A percentile compares a stretch with the other conserved stretches of the same genome.
Conservation (phyloP, 495 filamentous ascomycete species). For the Neurospora sp. region DNA sequence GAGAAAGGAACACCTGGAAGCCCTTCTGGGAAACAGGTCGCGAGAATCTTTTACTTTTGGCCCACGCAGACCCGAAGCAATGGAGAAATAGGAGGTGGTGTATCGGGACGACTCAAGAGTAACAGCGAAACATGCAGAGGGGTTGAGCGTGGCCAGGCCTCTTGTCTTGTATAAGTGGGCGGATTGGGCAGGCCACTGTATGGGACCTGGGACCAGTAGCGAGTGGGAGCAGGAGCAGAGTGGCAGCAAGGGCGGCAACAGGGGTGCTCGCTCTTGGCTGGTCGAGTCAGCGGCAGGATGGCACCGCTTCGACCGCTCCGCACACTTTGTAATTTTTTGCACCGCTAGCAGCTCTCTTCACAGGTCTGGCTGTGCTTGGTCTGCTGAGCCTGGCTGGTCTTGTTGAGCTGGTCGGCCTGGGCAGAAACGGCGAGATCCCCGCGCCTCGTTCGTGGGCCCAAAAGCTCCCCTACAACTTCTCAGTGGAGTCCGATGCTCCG, state of each 20-base stretch:
- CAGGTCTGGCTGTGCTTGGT: background rate
- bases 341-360: background rate
- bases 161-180: conserved; percentile 7
- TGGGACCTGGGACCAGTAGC: background rate
- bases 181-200: conserved; percentile 3
- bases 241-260: conserved; percentile 16
- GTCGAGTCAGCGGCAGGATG: conserved; percentile 16
- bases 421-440: background rate
- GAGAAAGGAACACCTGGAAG: background rate
- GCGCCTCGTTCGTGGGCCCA: background rate
- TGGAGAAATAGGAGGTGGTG: conserved; percentile 16
- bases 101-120: conserved; percentile 2
- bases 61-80: conserved; percentile 1
- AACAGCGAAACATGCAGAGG: conserved; percentile 11
- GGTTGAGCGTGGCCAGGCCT: conserved; percentile 12
- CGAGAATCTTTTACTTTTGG: background rate
- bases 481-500: background rate
- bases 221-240: background rate
- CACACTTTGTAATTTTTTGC: background rate
- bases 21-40: background rate
- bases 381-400: background rate
- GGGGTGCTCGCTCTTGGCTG: conserved; percentile 11
- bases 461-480: background rate
- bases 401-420: background rate
- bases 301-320: background rate